Percentiles rank a stretch among this genome's conserved stretches.
Evolutionary conservation across 257 asterid species (phyloP).

Genomic region (Ilex asprella): DNA sequence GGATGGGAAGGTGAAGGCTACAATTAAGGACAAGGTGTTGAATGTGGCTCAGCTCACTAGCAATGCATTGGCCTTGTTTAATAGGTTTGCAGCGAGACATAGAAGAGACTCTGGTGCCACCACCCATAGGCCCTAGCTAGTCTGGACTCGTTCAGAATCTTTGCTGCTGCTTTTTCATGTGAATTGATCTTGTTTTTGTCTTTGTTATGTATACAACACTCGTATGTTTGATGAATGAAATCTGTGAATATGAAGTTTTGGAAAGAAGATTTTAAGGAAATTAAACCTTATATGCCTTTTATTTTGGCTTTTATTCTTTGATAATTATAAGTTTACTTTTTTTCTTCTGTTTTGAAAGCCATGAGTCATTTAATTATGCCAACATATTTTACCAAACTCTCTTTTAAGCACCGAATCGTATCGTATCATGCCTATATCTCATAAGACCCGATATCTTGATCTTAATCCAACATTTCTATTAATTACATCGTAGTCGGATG

Average conservation of each 20-base stretch:
- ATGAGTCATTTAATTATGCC: no score
- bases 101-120: slow-evolving; percentile 17
- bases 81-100: slow-evolving; percentile 43
- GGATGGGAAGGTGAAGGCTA: slow-evolving; percentile 36
- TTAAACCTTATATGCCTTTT: background rate
- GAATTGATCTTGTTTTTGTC: background rate
- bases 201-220: background rate
- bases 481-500: no score
- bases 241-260: slow-evolving; percentile 32
- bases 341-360: no score
- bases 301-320: no score
- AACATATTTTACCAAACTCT: no score
- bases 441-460: no score
- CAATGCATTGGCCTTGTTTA: slow-evolving; percentile 47
- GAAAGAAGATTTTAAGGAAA: slow-evolving; percentile 11
- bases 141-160: background rate
- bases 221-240: slow-evolving; percentile 6
- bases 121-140: slow-evolving; percentile 9
- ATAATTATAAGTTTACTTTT: no score
- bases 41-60: slow-evolving; percentile 55
- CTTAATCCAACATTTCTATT: no score
- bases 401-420: no score
- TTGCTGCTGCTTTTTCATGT: background rate
- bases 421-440: no score
- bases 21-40: slow-evolving; percentile 44